Percentiles rank a stretch among this genome's conserved stretches.
phyloP scores from a whole-genome alignment of 441 rosid genomes.

The Pelargonium citronellum region DNA sequence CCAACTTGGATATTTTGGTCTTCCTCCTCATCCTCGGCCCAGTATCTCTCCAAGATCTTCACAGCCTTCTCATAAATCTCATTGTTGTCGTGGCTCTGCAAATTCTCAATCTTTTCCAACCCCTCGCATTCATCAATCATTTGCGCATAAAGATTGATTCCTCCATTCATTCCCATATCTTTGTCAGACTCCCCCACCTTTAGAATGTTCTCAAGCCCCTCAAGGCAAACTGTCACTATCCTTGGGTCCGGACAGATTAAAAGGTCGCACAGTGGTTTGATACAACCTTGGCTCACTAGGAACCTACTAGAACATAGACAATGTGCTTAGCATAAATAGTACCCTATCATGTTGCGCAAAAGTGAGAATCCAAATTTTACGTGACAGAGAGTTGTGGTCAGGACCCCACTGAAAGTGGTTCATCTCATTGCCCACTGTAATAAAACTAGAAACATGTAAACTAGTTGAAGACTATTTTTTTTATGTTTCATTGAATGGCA shows the following conservation, averaged over 20 bases:
- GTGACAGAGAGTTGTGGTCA: too few relatives aligned
- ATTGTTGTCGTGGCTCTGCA: conserved; percentile 28
- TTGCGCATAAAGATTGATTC: conserved; percentile 21
- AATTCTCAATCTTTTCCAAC: conserved; percentile 30
- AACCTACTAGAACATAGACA: too few relatives aligned
- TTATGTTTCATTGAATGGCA: too few relatives aligned
- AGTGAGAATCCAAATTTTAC: too few relatives aligned
- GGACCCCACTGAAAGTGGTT: too few relatives aligned
- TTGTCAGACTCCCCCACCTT: conserved; percentile 33
- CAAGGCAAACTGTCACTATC: conserved; percentile 12
- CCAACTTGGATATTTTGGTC: too few relatives aligned
- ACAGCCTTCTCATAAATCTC: conserved; percentile 23
- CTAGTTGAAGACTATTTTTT: too few relatives aligned
- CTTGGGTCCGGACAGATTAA: conserved; percentile 26
- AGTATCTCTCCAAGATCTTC: conserved; percentile 31
- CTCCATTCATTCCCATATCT: conserved; percentile 21
- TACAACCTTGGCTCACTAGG: conserved; percentile 22
- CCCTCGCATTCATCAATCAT: conserved; percentile 33
- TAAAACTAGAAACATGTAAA: too few relatives aligned
- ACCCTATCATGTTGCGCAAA: too few relatives aligned
- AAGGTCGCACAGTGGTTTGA: conserved; percentile 30
- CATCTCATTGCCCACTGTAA: too few relatives aligned
- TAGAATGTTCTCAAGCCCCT: conserved; percentile 25
- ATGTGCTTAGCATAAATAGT: too few relatives aligned
- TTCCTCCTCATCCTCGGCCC: conserved; percentile 31